Conservation (phyloP, 2,329 filamentous ascomycete genomes). For the Tolypocladium cylindrosporum region DNA sequence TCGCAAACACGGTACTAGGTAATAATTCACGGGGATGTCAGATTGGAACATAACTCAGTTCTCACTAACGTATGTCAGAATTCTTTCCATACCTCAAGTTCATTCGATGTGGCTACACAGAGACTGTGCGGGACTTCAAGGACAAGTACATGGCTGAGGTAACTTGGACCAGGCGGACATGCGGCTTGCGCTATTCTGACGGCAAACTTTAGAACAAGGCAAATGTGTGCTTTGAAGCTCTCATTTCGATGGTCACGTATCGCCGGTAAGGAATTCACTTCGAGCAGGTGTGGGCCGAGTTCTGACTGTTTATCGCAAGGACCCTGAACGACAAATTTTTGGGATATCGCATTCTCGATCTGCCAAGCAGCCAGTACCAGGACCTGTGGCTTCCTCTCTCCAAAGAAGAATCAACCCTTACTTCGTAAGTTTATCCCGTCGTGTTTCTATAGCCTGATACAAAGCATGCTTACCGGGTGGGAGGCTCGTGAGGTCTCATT, state of each 20-base stretch:
- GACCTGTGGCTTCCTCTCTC: conserved; percentile 15
- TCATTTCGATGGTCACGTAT: conserved; percentile 15
- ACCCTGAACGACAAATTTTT: conserved; percentile 17
- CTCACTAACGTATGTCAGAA: conserved; percentile 13
- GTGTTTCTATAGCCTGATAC: too few relatives aligned
- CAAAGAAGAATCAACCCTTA: conserved; percentile 13
- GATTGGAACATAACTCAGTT: too few relatives aligned
- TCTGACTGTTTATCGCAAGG: conserved; percentile 6
- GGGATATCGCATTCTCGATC: conserved; percentile 12
- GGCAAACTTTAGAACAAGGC: conserved; percentile 4
- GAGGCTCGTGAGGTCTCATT: too few relatives aligned
- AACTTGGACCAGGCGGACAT: background rate
- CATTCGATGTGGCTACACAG: conserved; percentile 11
- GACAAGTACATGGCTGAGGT: conserved; percentile 9
- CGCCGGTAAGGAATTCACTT: conserved; percentile 12
- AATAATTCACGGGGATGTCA: too few relatives aligned
- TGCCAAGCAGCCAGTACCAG: conserved; percentile 8
- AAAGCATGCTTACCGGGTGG: too few relatives aligned
- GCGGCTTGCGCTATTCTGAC: too few relatives aligned
- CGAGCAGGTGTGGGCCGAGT: background rate
- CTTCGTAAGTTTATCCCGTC: conserved; percentile 10
- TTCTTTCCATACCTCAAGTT: conserved; percentile 24
- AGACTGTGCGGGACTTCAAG: conserved; percentile 4
- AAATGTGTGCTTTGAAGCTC: conserved; percentile 8
- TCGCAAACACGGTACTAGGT: conserved; percentile 15